phyloP scores from a whole-genome alignment of 2,329 filamentous ascomycete genomes.

The Canariomyces notabilis region DNA sequence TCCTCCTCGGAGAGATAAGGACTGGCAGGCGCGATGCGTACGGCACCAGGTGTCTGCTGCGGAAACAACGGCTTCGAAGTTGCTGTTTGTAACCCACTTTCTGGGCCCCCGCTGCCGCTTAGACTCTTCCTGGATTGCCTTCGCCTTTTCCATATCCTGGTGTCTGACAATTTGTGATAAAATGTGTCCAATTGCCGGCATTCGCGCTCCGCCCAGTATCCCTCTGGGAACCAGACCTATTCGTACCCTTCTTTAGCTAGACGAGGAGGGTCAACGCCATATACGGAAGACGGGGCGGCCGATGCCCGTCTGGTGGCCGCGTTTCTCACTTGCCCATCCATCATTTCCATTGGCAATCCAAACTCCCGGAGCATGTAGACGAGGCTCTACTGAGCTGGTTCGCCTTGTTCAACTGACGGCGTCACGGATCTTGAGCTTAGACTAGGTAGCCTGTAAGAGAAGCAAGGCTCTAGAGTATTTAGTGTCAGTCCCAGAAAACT shows the following conservation, averaged over 20 bases:
- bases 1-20: slow-evolving; percentile 45
- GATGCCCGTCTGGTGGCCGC: background rate
- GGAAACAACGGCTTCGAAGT: slow-evolving; percentile 24
- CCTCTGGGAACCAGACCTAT: slow-evolving; percentile 60
- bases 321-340: too few relatives aligned
- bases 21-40: slow-evolving; percentile 29
- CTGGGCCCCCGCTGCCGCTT: slow-evolving; percentile 12
- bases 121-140: slow-evolving; percentile 14
- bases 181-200: slow-evolving; percentile 17
- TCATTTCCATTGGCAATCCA: too few relatives aligned
- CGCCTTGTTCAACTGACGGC: too few relatives aligned
- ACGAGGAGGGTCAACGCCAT: slow-evolving; percentile 51
- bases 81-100: slow-evolving; percentile 17
- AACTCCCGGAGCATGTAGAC: too few relatives aligned
- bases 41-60: background rate
- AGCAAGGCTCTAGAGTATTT: too few relatives aligned
- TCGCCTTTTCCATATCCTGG: slow-evolving; percentile 17
- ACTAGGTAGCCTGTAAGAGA: too few relatives aligned
- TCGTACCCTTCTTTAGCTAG: slow-evolving; percentile 50
- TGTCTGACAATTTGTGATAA: slow-evolving; percentile 6
- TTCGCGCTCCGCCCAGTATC: slow-evolving; percentile 59
- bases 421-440: too few relatives aligned
- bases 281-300: background rate
- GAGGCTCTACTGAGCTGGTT: too few relatives aligned
- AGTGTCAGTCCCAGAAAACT: too few relatives aligned